Base-by-base conservation (phyloP, 1,139 yeast species). In the Hanseniaspora gamundiae region DNA sequence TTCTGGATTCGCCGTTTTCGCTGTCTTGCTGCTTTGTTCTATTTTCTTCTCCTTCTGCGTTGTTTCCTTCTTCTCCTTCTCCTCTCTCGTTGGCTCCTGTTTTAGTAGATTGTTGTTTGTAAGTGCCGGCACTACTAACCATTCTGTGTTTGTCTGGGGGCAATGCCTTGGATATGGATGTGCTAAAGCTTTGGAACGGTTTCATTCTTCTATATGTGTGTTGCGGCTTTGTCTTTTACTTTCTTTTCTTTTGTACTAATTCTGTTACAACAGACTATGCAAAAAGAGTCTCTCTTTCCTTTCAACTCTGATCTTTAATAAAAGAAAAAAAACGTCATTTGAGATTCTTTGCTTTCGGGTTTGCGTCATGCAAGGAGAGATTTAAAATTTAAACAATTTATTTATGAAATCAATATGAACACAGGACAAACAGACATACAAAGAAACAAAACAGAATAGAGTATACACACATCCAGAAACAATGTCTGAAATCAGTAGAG, bases 141-240 rank as follows among this genome's bases (percentile, higher is more conserved):
- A 30, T 30, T 14, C 35, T 11, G 17, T 5, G 19, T 13, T 22
- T 10, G 8, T 36, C 16, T 1, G 43, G 39, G 6, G 46, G 44
- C 4, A 44, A 29, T 5, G 41, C 22, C 22, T 40, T 27, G 3
- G 43, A 26, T 19, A 44, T 44, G 7, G 44, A 33, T 6, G 46
- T 41, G 19, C 46, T 44, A 22, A 44, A 44, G 16, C 41, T 20
- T 29, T 44, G 39, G 14, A 44, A 44, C 7, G n/a, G 21, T 44
- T 41, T 44, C 46, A 44, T 42, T 22, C 10, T n/a, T n/a, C n/a
- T 14, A n/a, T 2, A 22, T 11, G 7, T 36, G 30, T 22, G 5
- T n/a, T 22, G 22, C 10, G 28, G 13, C 4, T n/a, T 26, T 38
- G 40, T 10, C 16, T 40, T 9, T 21, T 6, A 17, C 5, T 14